These are phyloP conservation scores for Oryza nivara DNA, from an alignment of 176 grass and related monocot species.

Conservation along the genomic window DNA sequence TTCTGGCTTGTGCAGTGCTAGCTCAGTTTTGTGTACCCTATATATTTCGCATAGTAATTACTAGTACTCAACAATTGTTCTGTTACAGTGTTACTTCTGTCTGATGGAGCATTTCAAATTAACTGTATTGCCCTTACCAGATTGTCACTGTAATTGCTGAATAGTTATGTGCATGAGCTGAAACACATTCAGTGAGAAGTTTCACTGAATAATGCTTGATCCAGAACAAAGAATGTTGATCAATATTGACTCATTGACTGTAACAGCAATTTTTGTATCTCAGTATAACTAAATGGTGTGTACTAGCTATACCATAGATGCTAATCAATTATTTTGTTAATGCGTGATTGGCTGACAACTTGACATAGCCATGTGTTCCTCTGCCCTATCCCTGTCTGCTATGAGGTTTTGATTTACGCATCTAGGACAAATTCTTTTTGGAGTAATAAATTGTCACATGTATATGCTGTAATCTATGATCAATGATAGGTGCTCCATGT, in stretches of 20 bases:
- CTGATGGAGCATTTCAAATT: background rate
- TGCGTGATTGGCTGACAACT: slow-evolving; percentile 9
- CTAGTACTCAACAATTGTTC: background rate
- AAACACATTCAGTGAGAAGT: background rate
- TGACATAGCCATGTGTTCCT: slow-evolving; percentile 2
- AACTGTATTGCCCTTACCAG: background rate
- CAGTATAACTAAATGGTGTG: background rate
- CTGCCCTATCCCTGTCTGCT: background rate
- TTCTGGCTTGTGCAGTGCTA: background rate
- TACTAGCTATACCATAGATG: background rate
- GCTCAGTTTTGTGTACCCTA: background rate
- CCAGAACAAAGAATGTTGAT: background rate
- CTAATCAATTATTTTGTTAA: background rate
- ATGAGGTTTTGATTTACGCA: background rate
- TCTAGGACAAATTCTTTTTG: background rate
- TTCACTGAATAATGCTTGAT: slow-evolving; percentile 11
- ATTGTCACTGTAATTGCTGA: background rate
- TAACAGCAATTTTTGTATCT: background rate
- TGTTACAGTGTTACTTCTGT: background rate
- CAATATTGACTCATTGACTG: background rate
- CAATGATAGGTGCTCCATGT: background rate
- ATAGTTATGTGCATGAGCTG: background rate
- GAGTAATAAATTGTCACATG: background rate
- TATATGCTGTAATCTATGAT: background rate
- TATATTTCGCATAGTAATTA: background rate